Conservation (phyloP, 352 stramenopile species). For the Globisporangium heterothallicum region DNA sequence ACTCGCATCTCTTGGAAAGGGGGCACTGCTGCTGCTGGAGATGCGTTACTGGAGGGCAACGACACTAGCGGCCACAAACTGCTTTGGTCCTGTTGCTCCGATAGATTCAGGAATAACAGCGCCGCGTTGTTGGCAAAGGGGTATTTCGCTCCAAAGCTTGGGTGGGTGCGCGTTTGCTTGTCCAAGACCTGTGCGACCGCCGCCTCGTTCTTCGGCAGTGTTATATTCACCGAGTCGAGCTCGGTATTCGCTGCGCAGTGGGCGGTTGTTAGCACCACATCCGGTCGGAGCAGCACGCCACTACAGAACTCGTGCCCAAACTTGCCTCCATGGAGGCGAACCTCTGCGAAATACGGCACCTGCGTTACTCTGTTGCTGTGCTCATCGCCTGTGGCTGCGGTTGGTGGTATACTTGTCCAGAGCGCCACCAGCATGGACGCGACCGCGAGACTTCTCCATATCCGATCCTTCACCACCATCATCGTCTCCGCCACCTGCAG, state of each 20-base stretch:
- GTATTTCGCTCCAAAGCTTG: background rate
- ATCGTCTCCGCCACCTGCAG: background rate
- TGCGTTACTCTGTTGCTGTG: background rate
- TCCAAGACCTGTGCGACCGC: background rate
- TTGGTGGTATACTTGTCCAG: background rate
- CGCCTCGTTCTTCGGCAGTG: background rate
- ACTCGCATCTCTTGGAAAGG: constrained; percentile 4
- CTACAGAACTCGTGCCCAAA: constrained; percentile 1
- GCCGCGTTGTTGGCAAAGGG: constrained; percentile 6
- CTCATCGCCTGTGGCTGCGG: background rate
- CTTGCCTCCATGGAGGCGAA: constrained; percentile 5
- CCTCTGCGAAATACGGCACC: background rate
- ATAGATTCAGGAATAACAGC: constrained; percentile 4
- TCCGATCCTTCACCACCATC: background rate
- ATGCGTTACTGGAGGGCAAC: background rate
- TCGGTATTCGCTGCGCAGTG: constrained; percentile 3
- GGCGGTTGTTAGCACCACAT: constrained; percentile 6
- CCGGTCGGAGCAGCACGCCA: constrained; percentile 1
- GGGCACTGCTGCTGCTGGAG: background rate
- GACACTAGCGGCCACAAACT: background rate
- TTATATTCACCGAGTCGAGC: background rate
- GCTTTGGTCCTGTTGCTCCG: background rate
- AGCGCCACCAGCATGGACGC: background rate
- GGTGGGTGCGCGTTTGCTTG: background rate
- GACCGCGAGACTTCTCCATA: background rate